Evolutionary conservation across 2,329 filamentous ascomycete species (phyloP), one percentile per base, ranked within the genome.

Genomic region (Colletotrichum graminicola): DNA sequence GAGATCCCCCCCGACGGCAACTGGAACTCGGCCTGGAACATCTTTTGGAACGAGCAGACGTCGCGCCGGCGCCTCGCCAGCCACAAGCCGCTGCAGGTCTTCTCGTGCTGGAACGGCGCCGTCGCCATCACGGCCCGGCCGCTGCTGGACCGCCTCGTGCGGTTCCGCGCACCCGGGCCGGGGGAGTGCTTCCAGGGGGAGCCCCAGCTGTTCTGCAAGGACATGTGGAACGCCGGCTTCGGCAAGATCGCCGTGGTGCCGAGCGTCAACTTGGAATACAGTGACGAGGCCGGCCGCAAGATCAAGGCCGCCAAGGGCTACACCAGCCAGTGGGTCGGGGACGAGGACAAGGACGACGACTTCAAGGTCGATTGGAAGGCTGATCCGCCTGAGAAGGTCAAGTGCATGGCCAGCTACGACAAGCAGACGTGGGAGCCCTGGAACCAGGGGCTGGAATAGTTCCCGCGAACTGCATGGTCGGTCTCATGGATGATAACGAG

Each of bases 81-180:
- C 0, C 76, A 80, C 32, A 77, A 79, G n/a, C 87, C 89, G 0
- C 86, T 90, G 71, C 89, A 90, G 76, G 88, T 90, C 0, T 90
- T 88, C 70, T 77, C 87, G 0, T 91, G 89, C 76, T 90, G 89
- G 88, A 90, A 90, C 70, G 89, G 89, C 2, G 86, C 84, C 0
- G 81, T 82, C 0, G 83, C 82, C 0, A 84, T 90, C 62, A 79
- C 79, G 0, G 87, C 87, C 0, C 78, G 79, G 51, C 86, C 87
- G 0, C 76, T 90, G 11, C 68, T 88, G 5, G 78, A 82, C 18
- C 75, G 79, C 0, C 79, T 79, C 12, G 76, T 89, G 2, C 73
- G 76, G 7, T 90, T 90, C 75, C 82, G 88, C 1, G 75, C 74
- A 1, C 75, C 65, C 26, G 51, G 62, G 10, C 26, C 75, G 18